Percentiles rank a stretch among this genome's conserved stretches.
These are phyloP conservation scores for Eustoma russellianum DNA, from an alignment of 257 asterid species.

Conservation along the genomic window DNA sequence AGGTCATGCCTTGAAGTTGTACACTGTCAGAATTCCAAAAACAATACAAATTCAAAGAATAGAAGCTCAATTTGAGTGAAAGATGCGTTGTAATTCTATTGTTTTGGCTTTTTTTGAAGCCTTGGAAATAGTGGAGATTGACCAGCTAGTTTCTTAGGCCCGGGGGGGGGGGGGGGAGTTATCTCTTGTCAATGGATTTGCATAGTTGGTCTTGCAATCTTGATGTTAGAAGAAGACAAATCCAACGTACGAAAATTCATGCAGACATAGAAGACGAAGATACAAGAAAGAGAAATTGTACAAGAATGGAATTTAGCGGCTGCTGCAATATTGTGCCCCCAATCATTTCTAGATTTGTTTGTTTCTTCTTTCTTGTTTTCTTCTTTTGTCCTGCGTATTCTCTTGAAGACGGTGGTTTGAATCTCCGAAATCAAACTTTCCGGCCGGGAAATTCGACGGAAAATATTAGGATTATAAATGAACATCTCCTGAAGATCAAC, in stretches of 20 bases:
- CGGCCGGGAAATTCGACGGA: slow-evolving; percentile 39
- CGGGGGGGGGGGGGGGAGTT: slow-evolving; percentile 1
- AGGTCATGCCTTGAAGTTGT: slow-evolving; percentile 42
- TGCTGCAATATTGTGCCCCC: slow-evolving; percentile 37
- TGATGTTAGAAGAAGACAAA: slow-evolving; percentile 30
- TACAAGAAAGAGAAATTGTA: slow-evolving; percentile 3
- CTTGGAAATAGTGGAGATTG: slow-evolving; percentile 40
- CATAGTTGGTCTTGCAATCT: slow-evolving; percentile 6
- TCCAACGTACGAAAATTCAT: slow-evolving; percentile 21
- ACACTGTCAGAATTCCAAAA: slow-evolving; percentile 33
- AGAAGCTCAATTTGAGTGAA: slow-evolving; percentile 21
- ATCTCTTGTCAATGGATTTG: too few species aligned
- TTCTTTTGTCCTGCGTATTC: slow-evolving; percentile 38
- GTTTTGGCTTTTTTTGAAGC: slow-evolving; percentile 16
- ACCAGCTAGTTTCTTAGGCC: slow-evolving; percentile 13
- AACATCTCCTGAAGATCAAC: slow-evolving; percentile 57
- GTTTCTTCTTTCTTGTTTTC: slow-evolving; percentile 38
- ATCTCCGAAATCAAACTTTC: slow-evolving; percentile 34
- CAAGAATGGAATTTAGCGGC: slow-evolving; percentile 39
- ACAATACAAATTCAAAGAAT: slow-evolving; percentile 19
- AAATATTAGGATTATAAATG: slow-evolving; percentile 39
- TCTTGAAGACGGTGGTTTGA: slow-evolving; percentile 21
- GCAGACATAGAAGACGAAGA: slow-evolving; percentile 13
- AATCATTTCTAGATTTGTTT: slow-evolving; percentile 39
- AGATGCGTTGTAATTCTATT: slow-evolving; percentile 6